Conservation (phyloP, 164 flowering plant species). For the Vitis cinerea region DNA sequence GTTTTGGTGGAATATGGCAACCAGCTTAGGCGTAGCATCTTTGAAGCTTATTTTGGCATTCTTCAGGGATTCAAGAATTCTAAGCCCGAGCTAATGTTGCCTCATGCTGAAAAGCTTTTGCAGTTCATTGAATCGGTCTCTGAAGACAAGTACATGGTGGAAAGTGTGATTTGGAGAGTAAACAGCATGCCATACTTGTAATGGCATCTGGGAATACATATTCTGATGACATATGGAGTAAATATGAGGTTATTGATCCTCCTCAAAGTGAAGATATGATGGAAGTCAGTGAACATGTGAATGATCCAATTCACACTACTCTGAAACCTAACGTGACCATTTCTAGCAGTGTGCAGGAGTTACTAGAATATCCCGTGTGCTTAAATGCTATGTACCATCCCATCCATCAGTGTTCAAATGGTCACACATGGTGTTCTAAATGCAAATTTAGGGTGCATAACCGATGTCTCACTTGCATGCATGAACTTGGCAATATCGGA, state of each 20-base stretch:
- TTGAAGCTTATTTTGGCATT: constrained; percentile 88
- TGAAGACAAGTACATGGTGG: constrained; percentile 50
- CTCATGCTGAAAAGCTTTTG: constrained; percentile 68
- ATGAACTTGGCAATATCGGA: constrained; percentile 92
- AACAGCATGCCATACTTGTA: background rate
- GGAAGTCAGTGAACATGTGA: constrained; percentile 16
- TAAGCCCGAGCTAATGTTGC: constrained; percentile 69
- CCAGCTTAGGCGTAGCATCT: constrained; percentile 74
- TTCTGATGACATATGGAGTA: constrained; percentile 14
- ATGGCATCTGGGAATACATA: constrained; percentile 12
- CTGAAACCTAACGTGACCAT: no score
- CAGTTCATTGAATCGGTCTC: constrained; percentile 69
- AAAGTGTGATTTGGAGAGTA: no score
- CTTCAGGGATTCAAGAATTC: constrained; percentile 77
- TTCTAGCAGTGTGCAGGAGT: no score
- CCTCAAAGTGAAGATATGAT: constrained; percentile 13
- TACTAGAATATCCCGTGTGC: constrained; percentile 67
- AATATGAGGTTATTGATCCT: constrained; percentile 19
- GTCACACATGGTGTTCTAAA: constrained; percentile 84
- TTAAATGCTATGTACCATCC: constrained; percentile 96
- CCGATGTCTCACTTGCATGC: constrained; percentile 91
- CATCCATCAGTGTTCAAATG: constrained; percentile 95
- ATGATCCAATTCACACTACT: background rate
- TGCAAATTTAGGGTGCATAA: constrained; percentile 93
- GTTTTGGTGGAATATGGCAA: constrained; percentile 67